Conservation (phyloP, 129 eudicot genomes). For the Escallonia herrerae region DNA sequence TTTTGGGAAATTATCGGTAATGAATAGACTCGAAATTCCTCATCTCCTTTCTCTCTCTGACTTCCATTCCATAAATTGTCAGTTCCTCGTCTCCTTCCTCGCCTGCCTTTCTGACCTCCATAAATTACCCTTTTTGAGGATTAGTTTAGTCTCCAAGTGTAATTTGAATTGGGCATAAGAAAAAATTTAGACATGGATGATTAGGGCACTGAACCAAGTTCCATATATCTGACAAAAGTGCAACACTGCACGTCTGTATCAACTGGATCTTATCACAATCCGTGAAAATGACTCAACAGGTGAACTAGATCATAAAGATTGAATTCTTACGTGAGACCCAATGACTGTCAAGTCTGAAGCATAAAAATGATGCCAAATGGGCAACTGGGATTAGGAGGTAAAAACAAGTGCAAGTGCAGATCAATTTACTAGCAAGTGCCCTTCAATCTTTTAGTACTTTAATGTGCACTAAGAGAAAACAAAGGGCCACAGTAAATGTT, state of each 20-base stretch:
- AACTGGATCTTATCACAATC: background rate
- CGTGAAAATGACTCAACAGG: background rate
- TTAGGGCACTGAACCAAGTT: no score
- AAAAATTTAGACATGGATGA: no score
- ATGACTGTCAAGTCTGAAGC: background rate
- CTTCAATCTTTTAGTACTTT: conserved; percentile 12
- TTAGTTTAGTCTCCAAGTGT: no score
- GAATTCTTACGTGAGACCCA: background rate
- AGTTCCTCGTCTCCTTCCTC: no score
- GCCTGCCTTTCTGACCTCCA: no score
- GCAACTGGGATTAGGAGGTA: background rate
- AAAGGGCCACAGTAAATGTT: conserved; percentile 7
- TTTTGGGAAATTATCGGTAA: no score
- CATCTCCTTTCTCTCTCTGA: no score
- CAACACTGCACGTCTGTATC: background rate
- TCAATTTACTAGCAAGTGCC: background rate
- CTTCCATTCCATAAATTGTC: no score
- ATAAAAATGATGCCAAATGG: background rate
- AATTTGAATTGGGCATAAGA: no score
- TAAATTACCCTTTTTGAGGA: no score
- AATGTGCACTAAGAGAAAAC: conserved; percentile 6
- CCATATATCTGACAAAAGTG: no score
- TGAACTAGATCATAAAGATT: background rate
- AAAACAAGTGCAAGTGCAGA: conserved; percentile 4
- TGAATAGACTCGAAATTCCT: no score